Conservation (phyloP, 768 basidiomycete genomes). For the Boletellus ananiceps region DNA sequence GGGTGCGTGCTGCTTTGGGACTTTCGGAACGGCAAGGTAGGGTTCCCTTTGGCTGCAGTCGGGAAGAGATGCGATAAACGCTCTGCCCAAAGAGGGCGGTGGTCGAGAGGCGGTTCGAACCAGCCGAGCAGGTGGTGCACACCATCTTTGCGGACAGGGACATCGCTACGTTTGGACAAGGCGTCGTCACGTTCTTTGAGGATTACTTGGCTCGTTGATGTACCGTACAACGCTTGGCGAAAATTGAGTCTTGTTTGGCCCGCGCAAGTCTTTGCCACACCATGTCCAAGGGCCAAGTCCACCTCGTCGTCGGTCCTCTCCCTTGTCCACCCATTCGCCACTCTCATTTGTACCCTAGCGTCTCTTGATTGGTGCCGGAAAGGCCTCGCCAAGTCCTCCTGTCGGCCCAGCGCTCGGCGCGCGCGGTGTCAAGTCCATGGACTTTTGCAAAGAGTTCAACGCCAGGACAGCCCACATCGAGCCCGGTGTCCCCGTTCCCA, state of each 20-base stretch:
- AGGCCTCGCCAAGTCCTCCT: slow-evolving; percentile 93
- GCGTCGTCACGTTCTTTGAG: slow-evolving; percentile 37
- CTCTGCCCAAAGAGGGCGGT: slow-evolving; percentile 33
- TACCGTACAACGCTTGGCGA: slow-evolving; percentile 7
- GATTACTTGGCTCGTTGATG: slow-evolving; percentile 24
- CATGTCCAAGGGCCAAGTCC: slow-evolving; percentile 73
- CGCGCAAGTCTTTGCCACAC: slow-evolving; percentile 5
- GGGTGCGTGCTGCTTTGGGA: slow-evolving; percentile 46
- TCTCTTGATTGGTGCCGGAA: slow-evolving; percentile 85
- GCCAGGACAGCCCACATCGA: slow-evolving; percentile 89
- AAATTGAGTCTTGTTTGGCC: slow-evolving; percentile 23
- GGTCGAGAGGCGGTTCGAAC: slow-evolving; percentile 29
- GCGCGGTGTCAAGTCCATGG: slow-evolving; percentile 98
- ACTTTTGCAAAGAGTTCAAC: slow-evolving; percentile 99
- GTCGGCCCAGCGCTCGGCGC: slow-evolving; percentile 97
- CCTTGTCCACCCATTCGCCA: slow-evolving; percentile 4
- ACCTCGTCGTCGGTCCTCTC: slow-evolving; percentile 62
- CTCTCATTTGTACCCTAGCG: slow-evolving; percentile 45
- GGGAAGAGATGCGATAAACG: slow-evolving; percentile 18
- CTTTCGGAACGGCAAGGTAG: slow-evolving; percentile 44
- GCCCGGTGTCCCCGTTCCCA: slow-evolving; percentile 83
- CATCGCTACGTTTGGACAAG: slow-evolving; percentile 39
- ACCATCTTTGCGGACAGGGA: slow-evolving; percentile 37
- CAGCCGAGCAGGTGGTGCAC: slow-evolving; percentile 36
- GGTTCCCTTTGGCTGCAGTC: slow-evolving; percentile 12